Evolutionary conservation across 306 rosid species (phyloP).

Genomic region (Delonix regia): DNA sequence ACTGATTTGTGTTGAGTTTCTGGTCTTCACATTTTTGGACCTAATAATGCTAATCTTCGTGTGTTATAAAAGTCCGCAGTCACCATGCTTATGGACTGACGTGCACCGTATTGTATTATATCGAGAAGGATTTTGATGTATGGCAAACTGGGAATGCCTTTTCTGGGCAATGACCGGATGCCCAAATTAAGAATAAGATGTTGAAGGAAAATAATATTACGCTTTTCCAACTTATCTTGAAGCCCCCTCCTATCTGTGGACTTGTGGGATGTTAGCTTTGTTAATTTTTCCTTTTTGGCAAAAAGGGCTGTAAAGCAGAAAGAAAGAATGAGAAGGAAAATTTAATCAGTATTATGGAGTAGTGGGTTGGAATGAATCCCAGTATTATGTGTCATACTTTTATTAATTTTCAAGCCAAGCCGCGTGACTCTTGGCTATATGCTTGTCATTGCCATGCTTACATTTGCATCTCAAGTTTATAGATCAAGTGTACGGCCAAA

Average conservation of each 20-base stretch:
- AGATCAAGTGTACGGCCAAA: neutral
- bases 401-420: neutral
- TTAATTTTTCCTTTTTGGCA: too few species aligned
- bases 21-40: constrained; percentile 33
- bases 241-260: neutral
- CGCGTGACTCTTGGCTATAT: neutral
- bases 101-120: constrained; percentile 38
- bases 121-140: constrained; percentile 26
- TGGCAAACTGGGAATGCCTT: neutral
- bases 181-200: constrained; percentile 34
- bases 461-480: neutral
- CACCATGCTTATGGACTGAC: constrained; percentile 14
- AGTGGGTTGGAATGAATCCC: neutral
- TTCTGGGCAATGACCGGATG: neutral
- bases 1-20: constrained; percentile 18
- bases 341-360: neutral
- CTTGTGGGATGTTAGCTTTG: neutral
- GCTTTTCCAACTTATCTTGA: neutral
- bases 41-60: constrained; percentile 24
- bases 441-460: neutral
- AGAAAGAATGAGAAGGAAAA: too few species aligned
- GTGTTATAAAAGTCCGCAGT: constrained; percentile 12
- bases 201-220: constrained; percentile 25
- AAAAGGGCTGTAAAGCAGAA: too few species aligned
- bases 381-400: neutral